A percentile compares a stretch with the other conserved stretches of the same genome.
Evolutionary conservation across 73 alveolate genomes (phyloP).

Genomic region (Effrenium voratum): DNA sequence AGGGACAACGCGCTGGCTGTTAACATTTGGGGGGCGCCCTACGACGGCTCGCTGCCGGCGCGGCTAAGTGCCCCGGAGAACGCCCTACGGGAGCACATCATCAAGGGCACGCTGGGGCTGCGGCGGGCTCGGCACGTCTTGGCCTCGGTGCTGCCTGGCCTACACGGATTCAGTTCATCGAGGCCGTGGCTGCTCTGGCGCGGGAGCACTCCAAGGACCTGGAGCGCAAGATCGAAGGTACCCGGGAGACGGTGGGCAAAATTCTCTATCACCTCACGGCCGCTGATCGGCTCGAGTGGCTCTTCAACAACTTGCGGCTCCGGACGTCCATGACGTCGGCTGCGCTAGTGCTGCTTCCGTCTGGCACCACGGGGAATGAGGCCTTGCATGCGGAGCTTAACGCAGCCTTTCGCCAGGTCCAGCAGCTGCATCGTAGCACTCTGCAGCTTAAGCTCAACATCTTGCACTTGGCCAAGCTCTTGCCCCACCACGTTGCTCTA

Average conservation of each 20-base stretch:
- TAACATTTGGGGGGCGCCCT: neutral
- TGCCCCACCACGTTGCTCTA: conserved; percentile 7
- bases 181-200: conserved; percentile 19
- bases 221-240: too few relatives aligned
- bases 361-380: conserved; percentile 35
- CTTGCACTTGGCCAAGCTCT: neutral
- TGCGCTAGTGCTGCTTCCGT: neutral
- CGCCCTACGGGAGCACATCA: neutral
- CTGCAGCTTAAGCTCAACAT: conserved; percentile 1
- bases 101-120: neutral
- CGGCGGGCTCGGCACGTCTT: neutral
- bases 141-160: neutral
- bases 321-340: neutral
- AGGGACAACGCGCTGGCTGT: neutral
- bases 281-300: conserved; percentile 35
- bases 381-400: conserved; percentile 36
- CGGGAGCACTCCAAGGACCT: too few relatives aligned
- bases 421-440: conserved; percentile 1
- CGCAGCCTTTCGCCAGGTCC: conserved; percentile 16
- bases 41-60: neutral
- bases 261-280: neutral
- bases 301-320: conserved; percentile 26
- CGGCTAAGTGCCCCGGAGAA: neutral
- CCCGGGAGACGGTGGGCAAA: neutral
- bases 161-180: neutral